Conservation (phyloP, 2,329 filamentous ascomycete species). For the Fusarium piperis region DNA sequence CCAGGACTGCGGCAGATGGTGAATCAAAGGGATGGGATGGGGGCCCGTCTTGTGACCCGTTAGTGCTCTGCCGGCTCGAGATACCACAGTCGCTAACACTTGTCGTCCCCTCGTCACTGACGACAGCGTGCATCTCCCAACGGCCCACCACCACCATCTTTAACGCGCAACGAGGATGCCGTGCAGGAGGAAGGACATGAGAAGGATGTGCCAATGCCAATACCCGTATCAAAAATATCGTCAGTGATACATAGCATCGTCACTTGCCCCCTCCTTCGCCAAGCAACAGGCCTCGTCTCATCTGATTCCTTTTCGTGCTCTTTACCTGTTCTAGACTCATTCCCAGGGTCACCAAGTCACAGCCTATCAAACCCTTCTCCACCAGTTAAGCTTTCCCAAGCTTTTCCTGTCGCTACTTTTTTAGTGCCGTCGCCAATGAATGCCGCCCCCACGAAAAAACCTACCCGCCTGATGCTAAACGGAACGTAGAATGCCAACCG, state of each 20-base stretch:
- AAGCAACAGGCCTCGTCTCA: not conserved
- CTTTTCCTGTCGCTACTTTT: slow-evolving; percentile 22
- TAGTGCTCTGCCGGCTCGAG: not conserved
- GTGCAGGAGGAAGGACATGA: not conserved
- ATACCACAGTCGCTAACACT: slow-evolving; percentile 14
- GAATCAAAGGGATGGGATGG: slow-evolving; percentile 19
- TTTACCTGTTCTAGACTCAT: not conserved
- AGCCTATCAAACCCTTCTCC: slow-evolving; percentile 11
- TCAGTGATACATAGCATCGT: not conserved
- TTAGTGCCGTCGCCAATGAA: not conserved
- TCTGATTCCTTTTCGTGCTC: not conserved
- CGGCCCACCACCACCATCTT: slow-evolving; percentile 7
- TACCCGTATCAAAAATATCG: not conserved
- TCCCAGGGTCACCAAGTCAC: not conserved
- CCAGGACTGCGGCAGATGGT: slow-evolving; percentile 5
- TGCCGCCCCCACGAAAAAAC: slow-evolving; percentile 7
- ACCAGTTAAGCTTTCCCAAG: slow-evolving; percentile 39
- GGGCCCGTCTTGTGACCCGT: slow-evolving; percentile 20
- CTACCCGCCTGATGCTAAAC: not conserved
- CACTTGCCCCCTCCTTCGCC: not conserved
- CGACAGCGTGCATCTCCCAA: slow-evolving; percentile 29
- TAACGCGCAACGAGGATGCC: not conserved
- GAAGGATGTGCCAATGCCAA: not conserved
- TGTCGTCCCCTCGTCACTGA: slow-evolving; percentile 6
- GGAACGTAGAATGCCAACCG: not conserved